Base-by-base conservation (phyloP, 352 stramenopile species). In the Phytopythium boreale region DNA sequence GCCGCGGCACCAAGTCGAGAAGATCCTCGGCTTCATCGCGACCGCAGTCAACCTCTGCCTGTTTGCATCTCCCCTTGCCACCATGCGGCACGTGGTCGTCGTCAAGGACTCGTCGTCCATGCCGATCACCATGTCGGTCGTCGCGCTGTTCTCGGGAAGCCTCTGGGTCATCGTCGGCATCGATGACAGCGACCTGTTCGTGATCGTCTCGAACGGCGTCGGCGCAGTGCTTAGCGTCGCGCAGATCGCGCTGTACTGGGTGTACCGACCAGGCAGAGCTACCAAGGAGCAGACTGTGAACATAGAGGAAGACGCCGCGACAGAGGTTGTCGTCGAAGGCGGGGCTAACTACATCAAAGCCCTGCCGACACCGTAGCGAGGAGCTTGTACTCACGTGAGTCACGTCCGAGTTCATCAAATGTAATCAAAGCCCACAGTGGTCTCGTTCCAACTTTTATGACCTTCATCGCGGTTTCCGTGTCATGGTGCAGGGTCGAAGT, bases 11-110 rank as follows among this genome's bases (percentile, higher is more conserved):
- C 51, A 72, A 49, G 67, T 82, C 29, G 64, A 61, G 22, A 50
- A 64, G 19, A 68, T 65, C 14, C 64, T 75, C 36, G 67, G 67
- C 20, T 74, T 68, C 53, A 60, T 72, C 34, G 68, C 65, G 2
- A 39, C 71, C 19, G 55, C 70, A n/a, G 61, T 68, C 62, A 73
- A 70, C 31, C 52, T 76, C 24, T 68, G 66, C 50, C 70, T 77
- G 51, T 77, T 72, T 50, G 63, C 63, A 52, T 77, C 67, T 37
- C 67, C 67, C 0, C 37, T 77, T 34, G 67, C 64, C 37, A 77
- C 67, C 7, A 59, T 72, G 29, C 61, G 61, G 12, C 56, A 53
- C 43, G 70, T 72, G 14, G 2, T 77, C 20, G 55, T 39, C 44
- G 59, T 61, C 15, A 68, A 58, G 44, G 67, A 63, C 14, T 60